These are phyloP conservation scores for Solanum pinnatisectum DNA, from an alignment of 257 asterid genomes.

Conservation along the genomic window DNA sequence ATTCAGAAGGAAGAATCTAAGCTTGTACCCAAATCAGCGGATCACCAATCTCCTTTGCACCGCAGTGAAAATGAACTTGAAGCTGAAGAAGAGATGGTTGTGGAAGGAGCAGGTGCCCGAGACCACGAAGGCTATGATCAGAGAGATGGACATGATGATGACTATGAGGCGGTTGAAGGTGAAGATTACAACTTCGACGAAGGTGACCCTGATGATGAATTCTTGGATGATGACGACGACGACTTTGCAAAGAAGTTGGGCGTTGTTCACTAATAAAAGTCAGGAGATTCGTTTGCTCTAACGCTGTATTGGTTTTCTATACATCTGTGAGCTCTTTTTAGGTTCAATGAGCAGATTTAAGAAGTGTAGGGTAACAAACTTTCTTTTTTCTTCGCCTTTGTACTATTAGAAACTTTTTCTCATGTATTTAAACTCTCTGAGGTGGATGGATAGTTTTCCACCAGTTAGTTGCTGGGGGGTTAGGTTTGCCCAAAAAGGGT, in stretches of 20 bases:
- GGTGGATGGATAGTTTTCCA: conserved; percentile 13
- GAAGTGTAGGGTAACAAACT: conserved; percentile 17
- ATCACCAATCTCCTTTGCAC: conserved; percentile 10
- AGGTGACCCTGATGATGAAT: conserved; percentile 48
- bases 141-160: conserved; percentile 38
- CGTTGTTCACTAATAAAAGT: conserved; percentile 31
- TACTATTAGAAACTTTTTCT: conserved; percentile 16
- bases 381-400: conserved; percentile 2
- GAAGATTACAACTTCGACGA: conserved; percentile 48
- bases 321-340: neutral
- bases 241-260: conserved; percentile 95
- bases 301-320: neutral
- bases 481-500: neutral
- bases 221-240: conserved; percentile 41
- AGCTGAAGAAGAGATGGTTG: conserved; percentile 38
- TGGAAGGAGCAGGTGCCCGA: conserved; percentile 23
- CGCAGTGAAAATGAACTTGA: conserved; percentile 11
- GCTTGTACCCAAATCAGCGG: neutral
- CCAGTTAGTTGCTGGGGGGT: neutral
- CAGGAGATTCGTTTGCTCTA: neutral
- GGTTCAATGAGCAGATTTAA: conserved; percentile 23
- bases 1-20: conserved; percentile 2
- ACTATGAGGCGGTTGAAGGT: conserved; percentile 51
- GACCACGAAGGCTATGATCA: conserved; percentile 41
- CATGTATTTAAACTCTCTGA: neutral